Percentiles rank a stretch among this genome's conserved stretches.
phyloP scores from a whole-genome alignment of 2,329 filamentous ascomycete species.

The Geoglossum cookeanum region DNA sequence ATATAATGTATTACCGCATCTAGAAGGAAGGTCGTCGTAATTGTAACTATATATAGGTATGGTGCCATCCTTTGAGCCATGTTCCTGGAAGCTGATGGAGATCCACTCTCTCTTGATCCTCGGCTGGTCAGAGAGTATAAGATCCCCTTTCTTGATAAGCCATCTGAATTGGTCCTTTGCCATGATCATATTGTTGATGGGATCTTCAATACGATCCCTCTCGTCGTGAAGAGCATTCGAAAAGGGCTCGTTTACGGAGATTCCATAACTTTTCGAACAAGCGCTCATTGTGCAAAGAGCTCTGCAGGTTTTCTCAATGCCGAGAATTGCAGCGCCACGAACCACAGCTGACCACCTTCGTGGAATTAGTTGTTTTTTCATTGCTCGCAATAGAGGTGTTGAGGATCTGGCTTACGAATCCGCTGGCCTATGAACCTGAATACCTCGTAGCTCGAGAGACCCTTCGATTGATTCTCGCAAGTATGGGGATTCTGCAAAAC shows the following conservation, averaged over 20 bases:
- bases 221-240: neutral
- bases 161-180: slow-evolving; percentile 6
- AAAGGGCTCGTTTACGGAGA: slow-evolving; percentile 2
- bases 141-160: slow-evolving; percentile 8
- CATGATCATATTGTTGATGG: slow-evolving; percentile 2
- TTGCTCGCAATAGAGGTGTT: neutral
- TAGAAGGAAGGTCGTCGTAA: neutral
- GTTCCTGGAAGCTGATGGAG: neutral
- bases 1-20: neutral
- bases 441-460: slow-evolving; percentile 5
- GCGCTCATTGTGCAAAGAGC: slow-evolving; percentile 8
- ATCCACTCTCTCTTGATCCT: neutral
- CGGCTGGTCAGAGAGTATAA: slow-evolving; percentile 6
- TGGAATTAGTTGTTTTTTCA: neutral
- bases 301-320: slow-evolving; percentile 11
- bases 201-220: neutral
- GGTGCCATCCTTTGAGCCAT: neutral
- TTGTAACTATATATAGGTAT: neutral
- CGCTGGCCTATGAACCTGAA: slow-evolving; percentile 11
- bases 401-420: slow-evolving; percentile 5
- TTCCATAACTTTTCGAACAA: slow-evolving; percentile 11
- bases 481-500: slow-evolving; percentile 10
- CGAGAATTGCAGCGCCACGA: slow-evolving; percentile 14
- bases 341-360: slow-evolving; percentile 11
- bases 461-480: slow-evolving; percentile 9